Percentiles rank a stretch among this genome's conserved stretches.
These are phyloP conservation scores for Blakeslea trispora DNA, from an alignment of 371 early-diverging fungal genomes.

Conservation along the genomic window DNA sequence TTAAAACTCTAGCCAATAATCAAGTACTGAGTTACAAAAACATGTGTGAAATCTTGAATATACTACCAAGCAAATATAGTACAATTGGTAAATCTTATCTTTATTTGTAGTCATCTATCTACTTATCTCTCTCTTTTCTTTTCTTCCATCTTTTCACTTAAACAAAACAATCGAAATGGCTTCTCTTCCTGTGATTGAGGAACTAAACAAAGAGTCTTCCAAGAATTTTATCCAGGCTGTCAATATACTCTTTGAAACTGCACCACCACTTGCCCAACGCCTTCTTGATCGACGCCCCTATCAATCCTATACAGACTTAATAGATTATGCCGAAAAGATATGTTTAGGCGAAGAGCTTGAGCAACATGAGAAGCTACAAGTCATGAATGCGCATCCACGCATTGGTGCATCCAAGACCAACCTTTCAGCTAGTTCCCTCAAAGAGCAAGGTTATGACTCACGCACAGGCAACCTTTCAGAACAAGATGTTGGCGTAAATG, in stretches of 20 bases:
- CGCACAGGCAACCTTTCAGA: constrained; percentile 21
- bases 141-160: too few relatives aligned
- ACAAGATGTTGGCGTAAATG: constrained; percentile 42
- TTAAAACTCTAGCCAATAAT: too few relatives aligned
- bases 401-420: constrained; percentile 76
- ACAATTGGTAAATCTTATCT: too few relatives aligned
- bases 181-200: constrained; percentile 67
- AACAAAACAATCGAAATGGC: constrained; percentile 14
- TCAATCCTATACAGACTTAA: constrained; percentile 61
- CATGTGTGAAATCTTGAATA: too few relatives aligned
- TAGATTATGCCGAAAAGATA: constrained; percentile 59
- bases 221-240: constrained; percentile 63
- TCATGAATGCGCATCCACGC: constrained; percentile 90
- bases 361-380: constrained; percentile 63
- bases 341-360: constrained; percentile 54
- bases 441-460: constrained; percentile 73
- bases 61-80: too few relatives aligned
- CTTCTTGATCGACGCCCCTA: constrained; percentile 72
- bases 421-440: constrained; percentile 71
- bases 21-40: too few relatives aligned
- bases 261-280: constrained; percentile 77
- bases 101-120: too few relatives aligned
- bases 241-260: constrained; percentile 83
- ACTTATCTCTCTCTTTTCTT: too few relatives aligned
- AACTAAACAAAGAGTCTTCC: constrained; percentile 63